A percentile compares a stretch with the other conserved stretches of the same genome.
These are phyloP conservation scores for Ilex paraguariensis DNA, from an alignment of 305 asterid species.

Conservation along the genomic window DNA sequence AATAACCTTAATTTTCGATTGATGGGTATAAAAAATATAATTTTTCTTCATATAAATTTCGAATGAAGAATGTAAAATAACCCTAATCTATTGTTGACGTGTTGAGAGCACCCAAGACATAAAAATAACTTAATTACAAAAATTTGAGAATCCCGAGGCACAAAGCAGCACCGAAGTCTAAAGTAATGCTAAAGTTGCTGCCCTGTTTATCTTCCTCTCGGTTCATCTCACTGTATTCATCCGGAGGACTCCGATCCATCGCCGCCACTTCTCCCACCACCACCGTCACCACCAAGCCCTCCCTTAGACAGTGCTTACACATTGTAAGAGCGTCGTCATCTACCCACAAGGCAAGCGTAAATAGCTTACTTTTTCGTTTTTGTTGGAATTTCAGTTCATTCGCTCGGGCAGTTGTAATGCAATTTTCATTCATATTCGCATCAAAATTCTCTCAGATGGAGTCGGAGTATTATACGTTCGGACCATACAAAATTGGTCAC, in stretches of 20 bases:
- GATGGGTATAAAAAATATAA: no score
- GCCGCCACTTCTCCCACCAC: constrained; percentile 17
- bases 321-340: constrained; percentile 18
- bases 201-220: constrained; percentile 14
- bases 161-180: no score
- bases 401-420: neutral
- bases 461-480: constrained; percentile 47
- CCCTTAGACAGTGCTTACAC: constrained; percentile 2
- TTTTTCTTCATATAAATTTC: no score
- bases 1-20: no score
- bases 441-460: constrained; percentile 50
- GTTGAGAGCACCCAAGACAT: no score
- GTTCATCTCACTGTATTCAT: constrained; percentile 6
- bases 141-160: no score
- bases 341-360: constrained; percentile 17
- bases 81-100: no score
- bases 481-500: constrained; percentile 61
- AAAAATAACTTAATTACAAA: no score
- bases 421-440: neutral
- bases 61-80: no score
- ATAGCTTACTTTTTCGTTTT: neutral
- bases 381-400: constrained; percentile 9
- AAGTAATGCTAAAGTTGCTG: constrained; percentile 32
- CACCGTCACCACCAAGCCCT: constrained; percentile 3
- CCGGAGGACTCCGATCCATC: constrained; percentile 4